Base-by-base conservation (phyloP, 2,329 filamentous ascomycete species). In the Fusarium luffae region DNA sequence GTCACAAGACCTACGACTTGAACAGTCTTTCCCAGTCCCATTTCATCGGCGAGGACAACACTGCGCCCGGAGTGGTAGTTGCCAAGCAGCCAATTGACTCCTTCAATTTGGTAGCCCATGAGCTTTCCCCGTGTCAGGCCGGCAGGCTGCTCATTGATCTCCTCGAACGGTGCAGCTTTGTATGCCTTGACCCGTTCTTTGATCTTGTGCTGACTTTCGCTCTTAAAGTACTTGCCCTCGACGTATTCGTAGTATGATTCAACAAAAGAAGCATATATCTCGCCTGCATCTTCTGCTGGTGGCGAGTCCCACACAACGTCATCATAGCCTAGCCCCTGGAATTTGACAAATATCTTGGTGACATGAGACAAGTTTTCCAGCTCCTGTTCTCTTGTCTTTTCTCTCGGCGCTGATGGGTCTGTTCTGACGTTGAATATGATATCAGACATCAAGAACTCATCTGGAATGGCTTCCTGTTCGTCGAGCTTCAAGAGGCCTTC, bases 1-100 rank as follows among this genome's bases (percentile, higher is more conserved):
- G 92, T 89, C 64, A 98, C 86, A 67, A 97, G 88, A 4, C 90
- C 89, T 64, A 98, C 92, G 54, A 98, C 90, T 77, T 99, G 96
- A 32, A 99, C 93, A 0, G 96, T 99, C 82, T 99, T 99, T 32
- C 96, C 96, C 3, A 99, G 87, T 42, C 96, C 96, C 96, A 99
- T 99, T 77, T 99, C 96, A 76, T 99, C 96, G 1, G 96, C 96
- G 9, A 98, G 86, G 62, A 98, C 95, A 28, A 94, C 92, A 75
- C 96, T 98, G 76, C 92, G 90, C 71, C 90, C 86, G 52, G 88
- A 85, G 74, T 94, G 92, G 84, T 93, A 98, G 76, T 96, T 96
- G 78, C 92, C 94, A 63, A 97, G 90, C 4, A 99, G 87, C 94
- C 96, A 99, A 75, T 98, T 98, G 54, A 98, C 84, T 21, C 96